Percentiles rank a stretch among this genome's conserved stretches.
Conservation (phyloP, 2,329 filamentous ascomycete species). For the Alternaria sp. region DNA sequence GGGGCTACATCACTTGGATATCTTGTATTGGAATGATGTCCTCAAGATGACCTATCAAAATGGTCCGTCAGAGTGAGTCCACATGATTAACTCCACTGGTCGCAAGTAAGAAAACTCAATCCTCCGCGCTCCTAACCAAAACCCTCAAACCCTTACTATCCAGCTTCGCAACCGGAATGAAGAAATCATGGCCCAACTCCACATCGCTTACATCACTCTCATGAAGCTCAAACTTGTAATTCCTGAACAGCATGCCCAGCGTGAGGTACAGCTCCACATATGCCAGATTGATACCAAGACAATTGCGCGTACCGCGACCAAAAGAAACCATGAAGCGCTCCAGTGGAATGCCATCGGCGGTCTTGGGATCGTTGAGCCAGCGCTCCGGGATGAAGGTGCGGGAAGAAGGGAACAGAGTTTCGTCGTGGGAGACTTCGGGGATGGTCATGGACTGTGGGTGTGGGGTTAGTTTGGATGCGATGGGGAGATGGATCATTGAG, state of each 20-base stretch:
- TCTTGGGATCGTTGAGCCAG: conserved; percentile 46
- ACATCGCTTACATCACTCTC: conserved; percentile 41
- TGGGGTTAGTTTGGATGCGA: background rate
- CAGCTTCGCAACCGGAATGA: conserved; percentile 43
- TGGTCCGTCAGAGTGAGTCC: background rate
- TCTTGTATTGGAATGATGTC: background rate
- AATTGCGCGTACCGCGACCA: conserved; percentile 50
- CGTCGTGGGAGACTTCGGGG: conserved; percentile 44
- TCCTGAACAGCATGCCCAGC: conserved; percentile 42
- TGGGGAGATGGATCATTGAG: background rate
- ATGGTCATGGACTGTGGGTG: conserved; percentile 41
- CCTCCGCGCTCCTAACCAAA: conserved; percentile 29
- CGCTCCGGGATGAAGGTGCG: conserved; percentile 49
- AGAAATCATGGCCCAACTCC: conserved; percentile 47
- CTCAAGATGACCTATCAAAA: background rate
- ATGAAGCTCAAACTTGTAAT: conserved; percentile 40
- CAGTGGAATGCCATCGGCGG: conserved; percentile 39
- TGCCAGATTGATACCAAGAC: conserved; percentile 52
- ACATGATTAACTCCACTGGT: background rate
- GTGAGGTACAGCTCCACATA: conserved; percentile 45
- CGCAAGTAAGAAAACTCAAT: conserved; percentile 10
- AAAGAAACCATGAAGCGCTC: conserved; percentile 53
- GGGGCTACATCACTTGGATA: background rate
- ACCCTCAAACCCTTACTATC: conserved; percentile 48
- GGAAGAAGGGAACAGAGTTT: conserved; percentile 47